Evolutionary conservation across 495 filamentous ascomycete genomes (phyloP).

Genomic region (Usnea hakonensis): DNA sequence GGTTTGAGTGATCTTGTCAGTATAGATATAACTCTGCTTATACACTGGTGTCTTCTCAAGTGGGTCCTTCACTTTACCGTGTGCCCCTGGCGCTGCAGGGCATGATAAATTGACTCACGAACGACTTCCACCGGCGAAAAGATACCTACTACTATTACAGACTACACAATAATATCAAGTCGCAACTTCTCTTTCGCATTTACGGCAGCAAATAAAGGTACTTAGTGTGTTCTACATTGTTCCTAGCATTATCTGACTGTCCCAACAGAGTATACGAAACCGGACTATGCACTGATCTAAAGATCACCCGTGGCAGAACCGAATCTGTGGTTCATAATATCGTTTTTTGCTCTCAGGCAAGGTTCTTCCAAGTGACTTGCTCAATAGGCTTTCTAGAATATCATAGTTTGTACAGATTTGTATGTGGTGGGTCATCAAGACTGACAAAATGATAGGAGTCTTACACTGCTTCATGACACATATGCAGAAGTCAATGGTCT

Average conservation of each 20-base stretch:
- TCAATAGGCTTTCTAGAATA: neutral
- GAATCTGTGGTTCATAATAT: constrained; percentile 1
- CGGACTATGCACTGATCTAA: neutral
- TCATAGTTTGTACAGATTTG: neutral
- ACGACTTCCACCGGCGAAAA: neutral
- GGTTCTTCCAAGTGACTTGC: constrained; percentile 1
- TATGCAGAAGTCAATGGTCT: neutral
- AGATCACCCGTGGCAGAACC: neutral
- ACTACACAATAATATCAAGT: neutral
- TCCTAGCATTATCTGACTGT: neutral
- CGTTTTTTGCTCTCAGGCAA: constrained; percentile 4
- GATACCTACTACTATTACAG: neutral
- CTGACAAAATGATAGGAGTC: neutral
- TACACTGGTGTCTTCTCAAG: neutral
- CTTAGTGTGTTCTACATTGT: no score
- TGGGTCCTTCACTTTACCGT: neutral
- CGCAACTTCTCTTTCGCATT: neutral
- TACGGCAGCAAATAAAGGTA: neutral
- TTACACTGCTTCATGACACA: neutral
- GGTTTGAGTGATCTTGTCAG: neutral
- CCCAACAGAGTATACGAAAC: neutral
- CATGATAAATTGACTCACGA: no score
- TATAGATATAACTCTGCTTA: neutral
- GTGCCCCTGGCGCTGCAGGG: neutral
- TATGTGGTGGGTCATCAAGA: no score